Base-by-base conservation (phyloP, 345 rosid genomes). In the Barbarea vulgaris region DNA sequence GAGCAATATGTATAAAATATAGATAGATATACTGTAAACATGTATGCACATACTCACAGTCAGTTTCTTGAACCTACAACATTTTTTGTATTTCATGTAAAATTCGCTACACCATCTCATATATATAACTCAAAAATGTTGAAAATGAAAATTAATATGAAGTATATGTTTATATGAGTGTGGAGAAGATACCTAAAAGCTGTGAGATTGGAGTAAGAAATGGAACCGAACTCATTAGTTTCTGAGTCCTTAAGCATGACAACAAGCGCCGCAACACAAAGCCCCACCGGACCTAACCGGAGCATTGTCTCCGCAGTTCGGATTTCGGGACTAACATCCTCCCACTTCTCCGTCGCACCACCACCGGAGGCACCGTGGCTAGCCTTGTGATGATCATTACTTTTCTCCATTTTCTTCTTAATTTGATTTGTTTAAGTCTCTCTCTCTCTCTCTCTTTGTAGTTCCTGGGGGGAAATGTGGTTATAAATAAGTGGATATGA, bases 191-290 rank as follows among this genome's bases (percentile, higher is more conserved):
- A 81, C 76, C 72, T 64, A 65, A 67, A 74, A 34, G 79, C 53
- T 19, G 57, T 15, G 67, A 67, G 75, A 41, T 54, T 67, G 22
- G 70, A 74, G 76, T 78, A 78, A 57, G 82, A 67, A 68, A 79
- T 27, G 9, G 79, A 68, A 53, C 81, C 81, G 15, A 53, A 73
- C 65, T 74, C 82, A 74, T 67, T 79, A 61, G 28, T 8, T 60
- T 74, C 31, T 0, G 82, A 74, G 54, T 74, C 66, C 44, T 79
- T 68, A 44, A 79, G 75, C 82, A 79, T 79, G 55, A 79, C 27
- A 63, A 74, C 82, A 67, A 79, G 82, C 3, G 79, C 82, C 11
- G 79, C 74, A 65, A 79, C 71, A 74, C 82, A 79, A 33, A 79
- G 82, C 15, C 74, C 82, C 67, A 79, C 79, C 39, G 82, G 82